Conservation (phyloP, 2,329 filamentous ascomycete species). For the Hypoxylon sp. region DNA sequence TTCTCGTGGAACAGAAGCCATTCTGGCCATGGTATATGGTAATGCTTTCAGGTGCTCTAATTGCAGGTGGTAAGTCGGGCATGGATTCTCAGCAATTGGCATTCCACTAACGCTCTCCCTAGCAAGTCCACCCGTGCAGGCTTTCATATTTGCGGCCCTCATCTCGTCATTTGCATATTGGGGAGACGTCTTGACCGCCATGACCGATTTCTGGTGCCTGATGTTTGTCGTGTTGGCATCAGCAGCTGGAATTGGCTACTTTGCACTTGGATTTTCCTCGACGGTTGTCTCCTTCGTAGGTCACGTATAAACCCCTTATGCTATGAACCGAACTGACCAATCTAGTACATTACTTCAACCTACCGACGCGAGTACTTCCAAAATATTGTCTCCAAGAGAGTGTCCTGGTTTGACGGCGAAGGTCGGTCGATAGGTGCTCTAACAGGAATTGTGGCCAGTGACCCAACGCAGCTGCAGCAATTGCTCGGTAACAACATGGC, state of each 20-base stretch:
- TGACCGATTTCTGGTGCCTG: conserved; percentile 70
- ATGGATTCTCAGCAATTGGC: background rate
- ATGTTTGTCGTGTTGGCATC: conserved; percentile 74
- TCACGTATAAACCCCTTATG: background rate
- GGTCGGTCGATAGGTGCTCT: conserved; percentile 71
- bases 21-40: conserved; percentile 49
- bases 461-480: conserved; percentile 71
- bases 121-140: conserved; percentile 64
- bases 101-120: conserved; percentile 13
- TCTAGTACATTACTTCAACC: conserved; percentile 62
- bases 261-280: conserved; percentile 61
- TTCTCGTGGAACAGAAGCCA: conserved; percentile 50
- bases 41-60: conserved; percentile 50
- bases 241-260: conserved; percentile 67
- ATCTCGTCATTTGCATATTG: conserved; percentile 55
- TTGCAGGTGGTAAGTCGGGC: conserved; percentile 53
- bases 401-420: conserved; percentile 71
- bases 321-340: conserved; percentile 4
- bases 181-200: conserved; percentile 43
- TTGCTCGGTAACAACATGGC: conserved; percentile 74
- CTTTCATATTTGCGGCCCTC: conserved; percentile 68
- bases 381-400: conserved; percentile 68
- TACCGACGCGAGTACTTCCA: conserved; percentile 72
- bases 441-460: conserved; percentile 66
- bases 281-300: conserved; percentile 61